phyloP scores from a whole-genome alignment of 495 filamentous ascomycete genomes.

The Penicillium arizonense region DNA sequence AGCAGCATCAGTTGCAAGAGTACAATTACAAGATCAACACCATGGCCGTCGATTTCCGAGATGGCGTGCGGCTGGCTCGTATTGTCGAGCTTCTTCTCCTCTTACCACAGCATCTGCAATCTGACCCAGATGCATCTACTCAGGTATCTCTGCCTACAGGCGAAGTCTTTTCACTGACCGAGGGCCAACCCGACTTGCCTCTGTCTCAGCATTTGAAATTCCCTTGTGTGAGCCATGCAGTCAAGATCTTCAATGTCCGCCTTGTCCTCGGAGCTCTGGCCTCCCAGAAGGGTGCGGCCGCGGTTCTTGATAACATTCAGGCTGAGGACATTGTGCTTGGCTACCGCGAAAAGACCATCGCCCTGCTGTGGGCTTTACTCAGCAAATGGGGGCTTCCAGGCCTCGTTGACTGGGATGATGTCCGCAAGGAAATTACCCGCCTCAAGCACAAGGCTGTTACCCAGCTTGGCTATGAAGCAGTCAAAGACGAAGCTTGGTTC shows the following conservation, averaged over 20 bases:
- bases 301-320: slow-evolving; percentile 37
- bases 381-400: slow-evolving; percentile 53
- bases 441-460: slow-evolving; percentile 31
- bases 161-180: slow-evolving; percentile 11
- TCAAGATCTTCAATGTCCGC: slow-evolving; percentile 61
- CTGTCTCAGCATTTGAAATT: slow-evolving; percentile 61
- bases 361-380: slow-evolving; percentile 61
- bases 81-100: slow-evolving; percentile 61
- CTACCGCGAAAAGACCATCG: slow-evolving; percentile 64
- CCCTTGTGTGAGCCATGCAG: slow-evolving; percentile 54
- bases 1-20: slow-evolving; percentile 59
- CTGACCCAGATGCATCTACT: slow-evolving; percentile 2
- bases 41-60: slow-evolving; percentile 62
- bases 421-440: slow-evolving; percentile 50
- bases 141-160: slow-evolving; percentile 11
- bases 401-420: slow-evolving; percentile 54
- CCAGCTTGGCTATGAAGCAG: slow-evolving; percentile 17
- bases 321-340: slow-evolving; percentile 67
- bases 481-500: slow-evolving; percentile 13
- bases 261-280: slow-evolving; percentile 55
- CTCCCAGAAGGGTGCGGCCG: slow-evolving; percentile 32
- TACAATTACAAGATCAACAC: slow-evolving; percentile 58
- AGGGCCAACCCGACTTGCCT: slow-evolving; percentile 27
- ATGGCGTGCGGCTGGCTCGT: slow-evolving; percentile 59
- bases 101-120: slow-evolving; percentile 22